These are phyloP conservation scores for Ligustrum vulgare DNA, from an alignment of 257 asterid species.

Conservation along the genomic window DNA sequence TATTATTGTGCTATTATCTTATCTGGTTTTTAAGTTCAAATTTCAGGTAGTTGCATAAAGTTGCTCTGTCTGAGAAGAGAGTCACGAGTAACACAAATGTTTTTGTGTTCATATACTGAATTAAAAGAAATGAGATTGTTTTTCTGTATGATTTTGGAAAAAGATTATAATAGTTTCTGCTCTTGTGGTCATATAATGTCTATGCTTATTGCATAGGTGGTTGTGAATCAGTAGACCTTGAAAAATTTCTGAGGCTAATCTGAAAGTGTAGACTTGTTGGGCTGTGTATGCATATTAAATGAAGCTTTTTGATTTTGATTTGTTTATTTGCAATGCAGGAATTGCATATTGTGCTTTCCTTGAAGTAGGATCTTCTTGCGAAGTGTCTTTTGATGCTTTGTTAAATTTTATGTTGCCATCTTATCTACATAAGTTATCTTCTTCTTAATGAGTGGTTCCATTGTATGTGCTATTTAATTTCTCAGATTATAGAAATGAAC, in stretches of 20 bases:
- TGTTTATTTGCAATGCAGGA: not conserved
- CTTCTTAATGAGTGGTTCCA: not conserved
- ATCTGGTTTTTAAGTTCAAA: not conserved
- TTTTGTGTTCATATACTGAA: not conserved
- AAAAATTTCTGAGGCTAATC: not conserved
- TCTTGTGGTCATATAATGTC: not conserved
- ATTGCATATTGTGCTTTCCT: not conserved
- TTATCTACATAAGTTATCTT: not conserved
- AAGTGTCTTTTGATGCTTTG: not conserved
- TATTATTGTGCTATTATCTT: not conserved
- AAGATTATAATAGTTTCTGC: not conserved
- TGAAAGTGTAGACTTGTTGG: not conserved
- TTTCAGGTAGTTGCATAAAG: not conserved
- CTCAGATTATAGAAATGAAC: not conserved
- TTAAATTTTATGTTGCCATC: not conserved
- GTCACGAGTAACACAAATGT: not conserved
- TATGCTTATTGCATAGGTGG: not conserved
- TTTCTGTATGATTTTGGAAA: not conserved
- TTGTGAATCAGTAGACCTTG: not conserved
- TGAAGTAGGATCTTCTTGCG: not conserved
- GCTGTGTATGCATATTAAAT: not conserved
- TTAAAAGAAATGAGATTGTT: not conserved
- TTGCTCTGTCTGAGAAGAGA: slow-evolving; percentile 6
- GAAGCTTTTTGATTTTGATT: not conserved
- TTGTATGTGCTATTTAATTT: not conserved